Evolutionary conservation across 106 monocot species (phyloP).

Genomic region (Triglochin maritima): DNA sequence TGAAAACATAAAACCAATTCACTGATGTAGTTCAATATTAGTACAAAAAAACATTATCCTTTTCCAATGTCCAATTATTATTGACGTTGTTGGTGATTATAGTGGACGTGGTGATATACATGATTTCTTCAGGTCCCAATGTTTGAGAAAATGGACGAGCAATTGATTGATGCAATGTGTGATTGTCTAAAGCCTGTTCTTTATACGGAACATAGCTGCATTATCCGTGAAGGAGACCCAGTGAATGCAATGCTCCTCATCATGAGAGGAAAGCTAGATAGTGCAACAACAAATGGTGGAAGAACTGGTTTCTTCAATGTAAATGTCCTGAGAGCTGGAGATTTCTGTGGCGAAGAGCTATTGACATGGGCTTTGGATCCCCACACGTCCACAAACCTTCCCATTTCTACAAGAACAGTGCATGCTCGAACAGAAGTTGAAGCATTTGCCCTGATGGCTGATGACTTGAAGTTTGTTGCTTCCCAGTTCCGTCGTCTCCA

Average conservation of each 20-base stretch:
- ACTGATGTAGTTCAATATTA: neutral
- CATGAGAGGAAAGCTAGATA: slow-evolving; percentile 48
- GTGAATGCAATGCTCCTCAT: slow-evolving; percentile 57
- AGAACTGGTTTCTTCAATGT: slow-evolving; percentile 58
- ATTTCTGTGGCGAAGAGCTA: slow-evolving; percentile 64
- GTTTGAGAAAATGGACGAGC: slow-evolving; percentile 52
- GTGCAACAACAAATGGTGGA: slow-evolving; percentile 56
- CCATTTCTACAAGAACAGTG: slow-evolving; percentile 52
- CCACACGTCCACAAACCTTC: slow-evolving; percentile 38
- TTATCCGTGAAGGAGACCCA: slow-evolving; percentile 49
- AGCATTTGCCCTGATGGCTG: slow-evolving; percentile 43
- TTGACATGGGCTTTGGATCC: slow-evolving; percentile 61
- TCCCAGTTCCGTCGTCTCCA: slow-evolving; percentile 55
- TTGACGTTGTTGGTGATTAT: too few species aligned
- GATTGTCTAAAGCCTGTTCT: slow-evolving; percentile 38
- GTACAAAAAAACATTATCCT: neutral
- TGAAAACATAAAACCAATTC: neutral
- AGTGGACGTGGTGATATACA: too few species aligned
- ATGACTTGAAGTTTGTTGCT: slow-evolving; percentile 54
- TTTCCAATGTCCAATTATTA: neutral
- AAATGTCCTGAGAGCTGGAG: slow-evolving; percentile 36
- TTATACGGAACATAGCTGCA: slow-evolving; percentile 41
- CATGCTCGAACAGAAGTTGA: slow-evolving; percentile 44
- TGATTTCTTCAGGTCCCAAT: slow-evolving; percentile 32
- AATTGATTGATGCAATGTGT: slow-evolving; percentile 49